These are phyloP conservation scores for Sphagnum fallax DNA, from an alignment of 228 moss, liverwort and hornwort species.

Conservation along the genomic window DNA sequence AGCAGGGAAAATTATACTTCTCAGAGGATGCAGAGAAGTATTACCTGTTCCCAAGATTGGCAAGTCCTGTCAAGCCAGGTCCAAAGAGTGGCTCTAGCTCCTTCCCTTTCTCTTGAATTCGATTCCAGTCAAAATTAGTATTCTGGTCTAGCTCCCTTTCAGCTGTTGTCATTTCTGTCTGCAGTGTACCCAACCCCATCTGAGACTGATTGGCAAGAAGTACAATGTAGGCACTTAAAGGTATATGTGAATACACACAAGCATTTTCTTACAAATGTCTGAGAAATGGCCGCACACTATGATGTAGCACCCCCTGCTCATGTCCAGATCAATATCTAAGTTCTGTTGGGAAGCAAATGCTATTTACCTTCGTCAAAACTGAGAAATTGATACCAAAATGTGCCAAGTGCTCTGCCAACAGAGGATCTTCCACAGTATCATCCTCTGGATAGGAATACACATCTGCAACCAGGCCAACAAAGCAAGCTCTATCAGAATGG, in stretches of 20 bases:
- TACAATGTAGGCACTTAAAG: no score
- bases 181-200: conserved; percentile 8
- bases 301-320: no score
- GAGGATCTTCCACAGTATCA: conserved; percentile 90
- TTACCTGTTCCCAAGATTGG: conserved; percentile 97
- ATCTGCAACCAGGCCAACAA: conserved; percentile 32
- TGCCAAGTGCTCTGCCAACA: conserved; percentile 82
- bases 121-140: conserved; percentile 97
- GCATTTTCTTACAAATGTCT: no score
- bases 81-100: conserved; percentile 94
- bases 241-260: no score
- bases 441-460: conserved; percentile 97
- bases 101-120: conserved; percentile 97
- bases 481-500: not conserved
- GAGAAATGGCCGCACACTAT: no score
- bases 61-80: conserved; percentile 91
- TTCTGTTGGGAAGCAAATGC: no score
- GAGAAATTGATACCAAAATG: conserved; percentile 99
- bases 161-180: conserved; percentile 99
- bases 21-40: not conserved
- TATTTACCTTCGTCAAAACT: conserved; percentile 68
- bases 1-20: no score
- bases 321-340: no score
- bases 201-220: no score
- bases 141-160: conserved; percentile 98